These are phyloP conservation scores for Glonium stellatum DNA, from an alignment of 495 filamentous ascomycete genomes.

Conservation along the genomic window DNA sequence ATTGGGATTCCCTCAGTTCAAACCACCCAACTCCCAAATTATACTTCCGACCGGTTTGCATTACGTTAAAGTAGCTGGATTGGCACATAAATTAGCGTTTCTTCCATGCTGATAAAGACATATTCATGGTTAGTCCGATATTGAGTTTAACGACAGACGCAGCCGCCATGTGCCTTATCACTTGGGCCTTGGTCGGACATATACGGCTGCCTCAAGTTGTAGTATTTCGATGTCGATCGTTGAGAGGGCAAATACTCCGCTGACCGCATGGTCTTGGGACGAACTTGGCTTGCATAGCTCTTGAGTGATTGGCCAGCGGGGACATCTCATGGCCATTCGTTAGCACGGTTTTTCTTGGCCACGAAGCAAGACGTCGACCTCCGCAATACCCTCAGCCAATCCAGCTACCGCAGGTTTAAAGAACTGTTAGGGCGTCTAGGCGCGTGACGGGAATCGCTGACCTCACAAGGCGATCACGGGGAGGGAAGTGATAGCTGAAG, in stretches of 20 bases:
- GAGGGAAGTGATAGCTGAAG: not conserved
- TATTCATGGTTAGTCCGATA: no score
- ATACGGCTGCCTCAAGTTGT: no score
- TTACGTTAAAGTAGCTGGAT: no score
- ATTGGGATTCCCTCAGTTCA: no score
- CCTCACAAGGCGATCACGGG: not conserved
- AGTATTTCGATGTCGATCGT: no score
- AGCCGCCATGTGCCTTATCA: no score
- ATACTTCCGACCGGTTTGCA: no score
- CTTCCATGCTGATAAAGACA: no score
- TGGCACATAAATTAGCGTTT: no score
- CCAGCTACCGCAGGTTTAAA: not conserved
- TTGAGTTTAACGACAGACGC: no score
- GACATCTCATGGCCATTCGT: not conserved
- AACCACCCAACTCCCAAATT: no score
- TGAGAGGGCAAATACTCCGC: not conserved
- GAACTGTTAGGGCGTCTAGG: not conserved
- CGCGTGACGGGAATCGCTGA: not conserved
- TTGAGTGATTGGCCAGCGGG: not conserved
- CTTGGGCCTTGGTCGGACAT: no score
- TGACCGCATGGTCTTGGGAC: constrained; percentile 1
- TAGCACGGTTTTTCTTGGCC: not conserved
- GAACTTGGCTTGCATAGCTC: not conserved
- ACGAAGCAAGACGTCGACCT: not conserved
- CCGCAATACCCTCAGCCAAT: not conserved